Evolutionary conservation across 345 rosid genomes (phyloP), one percentile per base, ranked within the genome.

Genomic region (Jatropha curcas): DNA sequence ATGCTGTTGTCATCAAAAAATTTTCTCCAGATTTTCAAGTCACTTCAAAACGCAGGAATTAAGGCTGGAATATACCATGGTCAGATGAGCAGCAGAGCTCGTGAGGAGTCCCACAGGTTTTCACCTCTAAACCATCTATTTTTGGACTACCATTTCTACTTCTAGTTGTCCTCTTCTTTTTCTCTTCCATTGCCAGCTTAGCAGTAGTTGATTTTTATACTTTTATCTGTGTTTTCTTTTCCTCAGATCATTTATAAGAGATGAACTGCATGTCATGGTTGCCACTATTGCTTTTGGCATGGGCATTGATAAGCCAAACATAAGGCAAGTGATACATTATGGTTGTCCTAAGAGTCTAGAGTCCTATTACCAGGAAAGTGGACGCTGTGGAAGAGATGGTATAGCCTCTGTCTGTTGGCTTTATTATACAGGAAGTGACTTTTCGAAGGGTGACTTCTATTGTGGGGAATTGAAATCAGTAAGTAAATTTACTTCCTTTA

Each of bases 381-480:
- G 88, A 13, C 81, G 86, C 25, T 82, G 86, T 74, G 88, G 88
- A 41, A 80, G 88, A 76, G 88, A 85, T 74, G 86, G 88, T 45
- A 74, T 82, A 41, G 70, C 88, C 51, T 85, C 88, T 69, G 78
- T 67, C 33, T 85, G 88, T 64, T 82, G 86, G 86, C 86, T 85
- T 27, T 85, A 80, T 72, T 85, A 82, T 71, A 69, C 79, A 48
- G 79, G 84, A 72, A 60, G 77, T 59, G 85, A 80, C 71, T 85
- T 85, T 65, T 77, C 79, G 52, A 85, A 82, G 71, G 88, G 79
- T 20, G 81, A 85, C 28, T 85, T 82, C 77, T 85, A 85, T 52
- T 77, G 82, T 59, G 74, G 81, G 59, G 85, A 78, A 76, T 19
- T 73, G 55, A 82, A 82, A 67, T 58, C 76, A 37, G 88, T 85